A percentile compares a stretch with the other conserved stretches of the same genome.
These are phyloP conservation scores for Phymatotrichopsis omnivora DNA, from an alignment of 2,329 filamentous ascomycete species.

Conservation along the genomic window DNA sequence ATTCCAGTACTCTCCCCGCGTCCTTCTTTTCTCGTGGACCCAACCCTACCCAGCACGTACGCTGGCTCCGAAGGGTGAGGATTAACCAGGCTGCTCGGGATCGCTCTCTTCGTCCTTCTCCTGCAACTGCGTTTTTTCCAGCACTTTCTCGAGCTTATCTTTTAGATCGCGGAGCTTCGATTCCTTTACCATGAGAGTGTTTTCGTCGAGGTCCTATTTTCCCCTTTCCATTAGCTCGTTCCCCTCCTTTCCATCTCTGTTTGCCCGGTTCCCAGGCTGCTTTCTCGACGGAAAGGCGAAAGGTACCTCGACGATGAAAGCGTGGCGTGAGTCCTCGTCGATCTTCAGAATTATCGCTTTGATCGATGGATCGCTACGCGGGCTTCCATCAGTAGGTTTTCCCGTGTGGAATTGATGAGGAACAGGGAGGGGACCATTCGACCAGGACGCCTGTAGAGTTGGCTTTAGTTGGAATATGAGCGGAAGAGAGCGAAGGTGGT, in stretches of 20 bases:
- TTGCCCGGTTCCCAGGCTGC: no score
- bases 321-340: slow-evolving; percentile 29
- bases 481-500: not conserved
- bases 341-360: slow-evolving; percentile 32
- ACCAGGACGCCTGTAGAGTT: slow-evolving; percentile 27
- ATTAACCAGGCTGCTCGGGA: slow-evolving; percentile 22
- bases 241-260: not conserved
- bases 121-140: slow-evolving; percentile 27
- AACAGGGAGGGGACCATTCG: slow-evolving; percentile 25
- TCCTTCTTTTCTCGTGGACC: no score
- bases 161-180: slow-evolving; percentile 30
- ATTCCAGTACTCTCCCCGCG: no score
- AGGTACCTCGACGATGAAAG: slow-evolving; percentile 29
- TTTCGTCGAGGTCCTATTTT: slow-evolving; percentile 29
- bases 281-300: no score
- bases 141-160: slow-evolving; percentile 27
- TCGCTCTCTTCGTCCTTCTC: slow-evolving; percentile 26
- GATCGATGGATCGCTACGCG: slow-evolving; percentile 30
- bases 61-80: no score
- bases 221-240: no score
- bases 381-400: not conserved
- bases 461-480: slow-evolving; percentile 7
- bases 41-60: no score
- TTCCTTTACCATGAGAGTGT: slow-evolving; percentile 30
- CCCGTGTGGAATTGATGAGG: not conserved